These are phyloP conservation scores for Nadsonia commutata DNA, from an alignment of 1,139 yeast genomes.

Conservation along the genomic window DNA sequence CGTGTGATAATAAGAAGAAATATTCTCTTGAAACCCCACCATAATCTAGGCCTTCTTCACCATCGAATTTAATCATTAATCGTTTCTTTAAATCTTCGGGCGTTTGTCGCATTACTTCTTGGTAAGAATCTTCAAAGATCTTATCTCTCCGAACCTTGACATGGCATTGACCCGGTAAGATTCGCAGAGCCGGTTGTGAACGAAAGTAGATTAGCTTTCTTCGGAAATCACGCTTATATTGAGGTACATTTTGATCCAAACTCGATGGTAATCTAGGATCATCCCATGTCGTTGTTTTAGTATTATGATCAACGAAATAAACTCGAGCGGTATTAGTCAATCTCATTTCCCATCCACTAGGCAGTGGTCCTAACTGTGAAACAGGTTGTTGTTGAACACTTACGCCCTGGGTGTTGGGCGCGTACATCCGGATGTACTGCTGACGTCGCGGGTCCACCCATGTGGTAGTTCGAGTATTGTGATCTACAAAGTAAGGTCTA, in stretches of 20 bases:
- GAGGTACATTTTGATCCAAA: conserved; percentile 95
- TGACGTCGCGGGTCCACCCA: conserved; percentile 99
- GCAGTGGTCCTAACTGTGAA: conserved; percentile 95
- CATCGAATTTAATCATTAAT: conserved; percentile 94
- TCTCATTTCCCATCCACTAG: conserved; percentile 99
- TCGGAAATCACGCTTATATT: conserved; percentile 96
- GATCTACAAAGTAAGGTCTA: conserved; percentile 94
- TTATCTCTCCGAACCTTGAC: conserved; percentile 94
- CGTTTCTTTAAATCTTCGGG: conserved; percentile 97
- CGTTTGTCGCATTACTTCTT: conserved; percentile 96
- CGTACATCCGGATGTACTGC: conserved; percentile 86
- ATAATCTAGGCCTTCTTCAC: conserved; percentile 97
- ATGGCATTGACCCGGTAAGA: conserved; percentile 96
- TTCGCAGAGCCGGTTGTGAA: conserved; percentile 94
- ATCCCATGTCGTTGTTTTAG: conserved; percentile 99
- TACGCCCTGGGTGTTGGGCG: conserved; percentile 28
- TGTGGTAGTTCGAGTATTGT: conserved; percentile 94
- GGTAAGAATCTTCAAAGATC: conserved; percentile 93
- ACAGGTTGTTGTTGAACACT: conserved; percentile 97
- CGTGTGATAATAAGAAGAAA: conserved; percentile 89
- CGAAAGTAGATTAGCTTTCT: conserved; percentile 94
- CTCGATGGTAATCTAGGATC: conserved; percentile 97
- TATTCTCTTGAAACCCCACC: conserved; percentile 99
- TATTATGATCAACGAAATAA: conserved; percentile 95
- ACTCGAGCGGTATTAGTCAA: conserved; percentile 96